Evolutionary conservation across 1,139 yeast genomes (phyloP), one percentile per base, ranked within the genome.

Genomic region (Magnusiomyces sp.): DNA sequence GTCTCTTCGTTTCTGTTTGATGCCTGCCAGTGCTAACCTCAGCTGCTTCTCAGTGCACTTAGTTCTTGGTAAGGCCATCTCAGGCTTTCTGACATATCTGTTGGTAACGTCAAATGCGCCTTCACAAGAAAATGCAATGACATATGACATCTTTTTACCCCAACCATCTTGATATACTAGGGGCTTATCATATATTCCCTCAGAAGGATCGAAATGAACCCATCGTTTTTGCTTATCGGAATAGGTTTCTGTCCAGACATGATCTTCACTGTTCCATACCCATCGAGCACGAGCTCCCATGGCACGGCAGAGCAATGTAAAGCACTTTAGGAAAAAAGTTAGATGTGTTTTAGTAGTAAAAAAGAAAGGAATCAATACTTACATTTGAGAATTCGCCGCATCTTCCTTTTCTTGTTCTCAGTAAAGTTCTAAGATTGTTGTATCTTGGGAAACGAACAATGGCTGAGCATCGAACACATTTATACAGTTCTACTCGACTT

Each of bases 371-470:
- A 33, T 33, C 34, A 50, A 39, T 20, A 54, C 63, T 51, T 46
- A 60, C 69, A 59, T 86, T 85, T 51, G 90, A 94, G 95, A 95
- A 90, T 64, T 90, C 98, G 2, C 98, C 98, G 67, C 98, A 90
- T 44, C 98, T 71, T 0, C 97, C 97, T 34, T 65, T 63, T 40
- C 88, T 69, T 0, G 83, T 77, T 27, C 74, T 69, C 16, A 89
- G 64, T 36, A 92, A 67, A 53, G 77, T 77, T 0, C 70, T 70
- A 0, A 94, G 84, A 55, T 80, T 76, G 60, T 84, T 82, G 59
- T 85, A 83, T 41, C 98, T 72, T 0, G 95, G 87, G 56, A 88
- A 90, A 43, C 85, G 71, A 17, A 79, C 71, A 0, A 55, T 50
- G 0, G 55, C 46, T 2, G 64, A 57, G 64, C 95, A 88, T 4